A percentile compares a stretch with the other conserved stretches of the same genome.
Evolutionary conservation across 345 rosid species (phyloP).

Genomic region (Aurinia saxatilis): DNA sequence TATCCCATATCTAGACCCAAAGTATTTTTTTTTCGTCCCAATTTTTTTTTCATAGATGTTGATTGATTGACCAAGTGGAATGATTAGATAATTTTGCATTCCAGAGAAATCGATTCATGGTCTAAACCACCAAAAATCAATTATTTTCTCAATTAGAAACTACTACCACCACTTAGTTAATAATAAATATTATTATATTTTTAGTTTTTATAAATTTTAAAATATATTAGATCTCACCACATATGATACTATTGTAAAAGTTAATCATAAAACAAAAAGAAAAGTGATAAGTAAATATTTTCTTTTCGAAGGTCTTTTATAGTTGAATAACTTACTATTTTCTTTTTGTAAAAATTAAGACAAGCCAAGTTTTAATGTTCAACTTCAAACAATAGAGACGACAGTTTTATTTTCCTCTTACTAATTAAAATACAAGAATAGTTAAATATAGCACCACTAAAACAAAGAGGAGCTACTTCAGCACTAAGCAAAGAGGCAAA

Average conservation of each 20-base stretch:
- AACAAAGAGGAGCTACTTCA: slow-evolving; percentile 8
- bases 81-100: no score
- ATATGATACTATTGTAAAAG: background rate
- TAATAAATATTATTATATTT: no score
- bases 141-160: no score
- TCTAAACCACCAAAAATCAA: no score
- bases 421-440: background rate
- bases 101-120: no score
- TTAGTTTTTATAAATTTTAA: no score
- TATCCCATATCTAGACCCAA: no score
- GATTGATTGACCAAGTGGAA: no score
- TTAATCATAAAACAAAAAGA: background rate
- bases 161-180: no score
- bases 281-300: background rate
- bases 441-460: background rate
- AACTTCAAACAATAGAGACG: background rate
- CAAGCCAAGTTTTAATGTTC: background rate
- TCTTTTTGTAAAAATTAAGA: background rate
- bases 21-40: no score
- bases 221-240: no score
- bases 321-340: background rate
- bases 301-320: background rate
- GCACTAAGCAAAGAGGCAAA: slow-evolving; percentile 26
- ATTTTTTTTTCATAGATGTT: no score
- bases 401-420: background rate